phyloP scores from a whole-genome alignment of 1,139 yeast genomes.

The Candida sanyaensis region DNA sequence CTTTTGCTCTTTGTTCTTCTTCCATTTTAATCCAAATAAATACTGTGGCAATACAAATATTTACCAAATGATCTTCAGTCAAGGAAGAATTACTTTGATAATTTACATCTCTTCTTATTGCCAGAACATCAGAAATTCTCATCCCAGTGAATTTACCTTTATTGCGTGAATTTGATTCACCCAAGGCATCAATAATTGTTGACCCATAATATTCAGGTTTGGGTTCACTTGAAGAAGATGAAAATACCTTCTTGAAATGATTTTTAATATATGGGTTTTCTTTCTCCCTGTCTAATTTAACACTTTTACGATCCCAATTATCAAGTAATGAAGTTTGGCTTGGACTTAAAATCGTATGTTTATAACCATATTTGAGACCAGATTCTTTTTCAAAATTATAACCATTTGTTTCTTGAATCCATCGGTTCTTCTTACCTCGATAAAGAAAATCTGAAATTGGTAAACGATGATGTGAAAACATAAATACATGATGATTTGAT shows the following conservation, averaged over 20 bases:
- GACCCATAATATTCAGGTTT: slow-evolving; percentile 13
- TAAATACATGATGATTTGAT: no score
- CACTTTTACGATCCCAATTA: slow-evolving; percentile 14
- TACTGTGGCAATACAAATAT: slow-evolving; percentile 14
- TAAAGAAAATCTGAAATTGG: no score
- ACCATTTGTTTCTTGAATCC: no score
- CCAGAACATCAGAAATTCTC: slow-evolving; percentile 7
- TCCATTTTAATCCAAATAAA: slow-evolving; percentile 2
- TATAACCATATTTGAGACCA: no score
- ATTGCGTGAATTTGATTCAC: no score
- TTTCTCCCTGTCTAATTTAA: slow-evolving; percentile 9
- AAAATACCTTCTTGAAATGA: slow-evolving; percentile 6
- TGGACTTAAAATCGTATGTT: no score
- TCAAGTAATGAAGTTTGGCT: no score
- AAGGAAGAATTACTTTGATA: slow-evolving; percentile 13
- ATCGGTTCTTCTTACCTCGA: no score
- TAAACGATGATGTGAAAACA: no score
- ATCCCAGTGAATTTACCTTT: slow-evolving; percentile 2
- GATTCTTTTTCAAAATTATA: no score
- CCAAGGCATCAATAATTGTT: no score
- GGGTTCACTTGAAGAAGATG: slow-evolving; percentile 6
- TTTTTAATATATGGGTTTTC: slow-evolving; percentile 11
- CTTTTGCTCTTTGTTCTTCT: slow-evolving; percentile 10
- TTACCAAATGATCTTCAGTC: slow-evolving; percentile 13
- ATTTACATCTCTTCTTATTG: slow-evolving; percentile 3